Percentiles rank a stretch among this genome's conserved stretches.
phyloP scores from a whole-genome alignment of 148 eudicot species.

The Linanthus parryae region DNA sequence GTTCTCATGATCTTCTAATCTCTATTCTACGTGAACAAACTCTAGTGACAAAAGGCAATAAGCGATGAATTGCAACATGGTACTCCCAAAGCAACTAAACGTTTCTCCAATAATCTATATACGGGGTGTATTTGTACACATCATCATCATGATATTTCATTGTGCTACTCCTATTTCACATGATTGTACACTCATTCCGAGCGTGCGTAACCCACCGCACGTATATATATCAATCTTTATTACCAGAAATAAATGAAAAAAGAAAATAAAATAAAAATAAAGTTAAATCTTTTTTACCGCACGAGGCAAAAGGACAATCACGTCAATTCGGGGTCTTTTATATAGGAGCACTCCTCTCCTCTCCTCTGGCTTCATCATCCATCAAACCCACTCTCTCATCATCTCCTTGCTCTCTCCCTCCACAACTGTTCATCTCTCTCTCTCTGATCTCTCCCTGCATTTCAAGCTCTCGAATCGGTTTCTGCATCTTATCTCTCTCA shows the following conservation, averaged over 20 bases:
- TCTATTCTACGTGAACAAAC: neutral
- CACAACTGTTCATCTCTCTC: conserved; percentile 5
- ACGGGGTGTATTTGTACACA: neutral
- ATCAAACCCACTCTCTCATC: neutral
- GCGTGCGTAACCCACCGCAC: conserved; percentile 33
- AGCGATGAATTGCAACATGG: too few species aligned
- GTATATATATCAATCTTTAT: neutral
- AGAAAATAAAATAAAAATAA: neutral
- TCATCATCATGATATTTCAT: neutral
- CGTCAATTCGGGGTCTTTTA: conserved; percentile 31
- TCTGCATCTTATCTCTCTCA: neutral
- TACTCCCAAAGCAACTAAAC: too few species aligned
- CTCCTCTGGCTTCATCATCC: conserved; percentile 8
- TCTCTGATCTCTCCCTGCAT: neutral
- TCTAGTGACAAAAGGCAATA: neutral
- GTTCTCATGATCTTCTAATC: neutral
- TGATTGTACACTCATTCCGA: conserved; percentile 34
- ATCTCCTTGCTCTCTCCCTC: neutral
- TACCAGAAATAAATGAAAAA: neutral
- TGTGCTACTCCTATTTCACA: conserved; percentile 5
- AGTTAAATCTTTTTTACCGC: conserved; percentile 12
- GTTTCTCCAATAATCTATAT: neutral
- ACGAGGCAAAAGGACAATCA: conserved; percentile 22
- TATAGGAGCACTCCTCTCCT: conserved; percentile 21
- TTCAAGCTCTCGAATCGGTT: too few species aligned